Base-by-base conservation (phyloP, 129 eudicot genomes). In the Saussurea involucrata region DNA sequence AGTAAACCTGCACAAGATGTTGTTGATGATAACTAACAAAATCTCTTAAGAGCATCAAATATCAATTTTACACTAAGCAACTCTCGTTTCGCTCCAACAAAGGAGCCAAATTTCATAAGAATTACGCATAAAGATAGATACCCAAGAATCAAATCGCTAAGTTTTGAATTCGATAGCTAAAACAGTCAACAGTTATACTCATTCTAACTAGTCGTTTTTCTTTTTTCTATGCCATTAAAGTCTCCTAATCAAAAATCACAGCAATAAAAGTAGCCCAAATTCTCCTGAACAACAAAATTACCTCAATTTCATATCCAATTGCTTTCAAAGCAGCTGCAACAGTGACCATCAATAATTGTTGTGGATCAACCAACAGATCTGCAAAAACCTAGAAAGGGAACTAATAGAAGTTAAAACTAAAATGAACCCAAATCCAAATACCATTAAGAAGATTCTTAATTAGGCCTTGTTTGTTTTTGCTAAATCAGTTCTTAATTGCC, bases 231-330 rank as follows among this genome's bases (percentile, higher is more conserved):
- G 68, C 24, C 22, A 27, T 49, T 8, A 20, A 32, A 63, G 33
- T 34, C 5, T 70, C 40, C 46, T 42, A 40, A 40, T 20, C 11
- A n/a, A 15, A 60, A 64, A 8, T 64, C n/a, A n/a, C n/a, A n/a
- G n/a, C n/a, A n/a, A n/a, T 22, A 8, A 44, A 79, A 46, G 66
- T 63, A 72, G 58, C 57, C 69, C 4, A 31, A 15, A 44, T 69
- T 71, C 18, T 3, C 9, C 0, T 34, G 3, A 33, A 69, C 68
- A 81, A 22, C 20, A 42, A 66, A 70, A 60, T 91, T 86, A 89
- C 99, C 99, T 92, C 91, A 83, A 95, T 92, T 79, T 87, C 89
- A 69, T 92, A 95, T 2, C 97, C 99, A 74, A 95, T 91, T 79
- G 93, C 85, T 74, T 72, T 82, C 75, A 92, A 85, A 79, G 97